Base-by-base conservation (phyloP, 2,329 filamentous ascomycete genomes). In the Talaromyces sp. region DNA sequence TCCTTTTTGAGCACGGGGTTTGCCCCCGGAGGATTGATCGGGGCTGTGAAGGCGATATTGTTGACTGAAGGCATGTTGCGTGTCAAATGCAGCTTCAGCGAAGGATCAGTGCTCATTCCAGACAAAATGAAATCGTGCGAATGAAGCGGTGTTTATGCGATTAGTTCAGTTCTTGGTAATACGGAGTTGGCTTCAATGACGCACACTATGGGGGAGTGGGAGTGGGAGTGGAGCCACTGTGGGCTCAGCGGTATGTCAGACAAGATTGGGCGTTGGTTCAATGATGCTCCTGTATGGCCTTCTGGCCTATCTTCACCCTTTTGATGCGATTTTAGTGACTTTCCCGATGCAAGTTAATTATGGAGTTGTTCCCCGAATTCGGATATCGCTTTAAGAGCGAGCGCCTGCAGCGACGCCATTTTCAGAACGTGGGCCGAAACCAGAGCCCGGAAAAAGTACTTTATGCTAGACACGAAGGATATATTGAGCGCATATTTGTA, bases 1-100 rank as follows among this genome's bases (percentile, higher is more conserved):
- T 68, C 61, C n/a, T 50, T 58, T 2, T 69, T 72, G n/a, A 79
- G 68, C 3, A 67, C 55, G 2, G 70, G 71, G 23, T 64, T 67
- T 6, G 66, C 65, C 1, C 68, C 69, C 2, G 72, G 56, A 44
- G 75, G 73, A 62, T 78, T 79, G 66, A 79, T 71, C 2, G 71
- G 70, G 2, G 72, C 69, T 8, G 75, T 77, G 69, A 71, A 77
- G 46, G 75, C 74, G 64, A 76, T 59, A 65, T 76, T 71, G 66
- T 74, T 74, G 23, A 72, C 23, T 21, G 48, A 44, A 18, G 59
- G 48, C 59, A 61, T 60, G 23, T 18, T 60, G n/a, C 6, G 4
- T 35, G 56, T 4, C 6, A 9, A 25, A 44, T 14, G 33, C 14
- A 16, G 14, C 33, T 57, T 14, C 16, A 40, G 12, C n/a, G 23